These are phyloP conservation scores for Diplodia seriata DNA, from an alignment of 2,329 filamentous ascomycete genomes.

Conservation along the genomic window DNA sequence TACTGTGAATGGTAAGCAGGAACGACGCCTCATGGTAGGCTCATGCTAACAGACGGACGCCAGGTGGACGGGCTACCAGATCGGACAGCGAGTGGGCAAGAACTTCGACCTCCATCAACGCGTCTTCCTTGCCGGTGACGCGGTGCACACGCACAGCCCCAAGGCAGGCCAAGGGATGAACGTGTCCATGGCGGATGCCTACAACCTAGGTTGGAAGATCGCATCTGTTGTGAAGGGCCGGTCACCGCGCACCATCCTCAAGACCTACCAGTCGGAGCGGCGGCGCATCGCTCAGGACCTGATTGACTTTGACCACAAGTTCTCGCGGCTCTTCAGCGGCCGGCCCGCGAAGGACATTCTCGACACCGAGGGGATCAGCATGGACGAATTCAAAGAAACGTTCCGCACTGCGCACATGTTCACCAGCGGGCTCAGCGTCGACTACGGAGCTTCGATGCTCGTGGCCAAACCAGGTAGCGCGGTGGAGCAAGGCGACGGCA, in stretches of 20 bases:
- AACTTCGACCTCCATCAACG: constrained; percentile 63
- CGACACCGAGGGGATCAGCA: constrained; percentile 66
- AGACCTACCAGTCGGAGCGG: constrained; percentile 62
- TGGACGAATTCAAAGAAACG: constrained; percentile 67
- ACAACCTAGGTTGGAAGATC: constrained; percentile 66
- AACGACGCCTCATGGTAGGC: background rate
- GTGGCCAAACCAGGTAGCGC: constrained; percentile 61
- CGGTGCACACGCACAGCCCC: constrained; percentile 63
- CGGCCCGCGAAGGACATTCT: constrained; percentile 64
- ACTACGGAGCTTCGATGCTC: constrained; percentile 64
- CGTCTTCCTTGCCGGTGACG: constrained; percentile 75
- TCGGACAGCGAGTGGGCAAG: constrained; percentile 69
- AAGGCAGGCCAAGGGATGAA: constrained; percentile 78
- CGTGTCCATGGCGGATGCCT: constrained; percentile 71
- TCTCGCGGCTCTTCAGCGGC: constrained; percentile 56
- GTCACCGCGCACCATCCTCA: constrained; percentile 52
- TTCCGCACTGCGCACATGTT: constrained; percentile 68
- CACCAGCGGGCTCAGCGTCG: constrained; percentile 63
- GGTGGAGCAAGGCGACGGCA: constrained; percentile 56
- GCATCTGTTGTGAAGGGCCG: constrained; percentile 56
- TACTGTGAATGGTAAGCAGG: constrained; percentile 67
- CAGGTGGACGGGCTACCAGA: constrained; percentile 42
- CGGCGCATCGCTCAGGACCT: constrained; percentile 68
- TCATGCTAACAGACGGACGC: background rate
- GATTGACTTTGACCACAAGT: constrained; percentile 62